Base-by-base conservation (phyloP, 1,284 basidiomycete species). In the Cryptococcus sp. region DNA sequence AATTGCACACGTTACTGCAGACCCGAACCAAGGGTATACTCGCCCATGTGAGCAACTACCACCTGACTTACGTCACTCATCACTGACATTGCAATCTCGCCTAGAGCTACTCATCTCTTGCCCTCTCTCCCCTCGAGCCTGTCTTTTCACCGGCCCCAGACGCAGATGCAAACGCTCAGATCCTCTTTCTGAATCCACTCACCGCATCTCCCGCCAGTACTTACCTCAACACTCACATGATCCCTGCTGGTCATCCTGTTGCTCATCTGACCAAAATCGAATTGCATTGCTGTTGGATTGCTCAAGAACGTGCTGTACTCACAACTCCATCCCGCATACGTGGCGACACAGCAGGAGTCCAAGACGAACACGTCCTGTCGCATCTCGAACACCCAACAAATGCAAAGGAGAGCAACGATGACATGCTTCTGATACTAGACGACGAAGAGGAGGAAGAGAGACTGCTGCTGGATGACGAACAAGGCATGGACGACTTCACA, bases 241-340 rank as follows among this genome's bases (percentile, higher is more conserved):
- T 63, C 17, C 52, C 61, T 5, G 27, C 54, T 2, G 54, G 49
- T 16, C 38, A 52, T 16, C 55, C 61, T 5, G 42, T 60, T 6
- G 54, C 54, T 1, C 54, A 54, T 22, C 52, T 63, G 5, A 57
- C 47, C 11, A 10, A 35, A 17, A 22, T 60, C 30, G 35, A 41
- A 15, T 8, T 63, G 4, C 20, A 50, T 35, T 39, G 50, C 16
- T 48, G 19, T 15, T 46, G 59, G 61, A 47, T n/a, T 35, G 30
- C 30, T 35, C 30, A 35, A 35, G 5, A 35, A 35, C 30, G 30
- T 35, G 30, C 30, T 10, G 30, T 10, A 10, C 8, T 35, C 13
- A 8, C 7, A 35, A 13, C 30, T 8, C 30, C 13, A 35, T 35
- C 30, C 30, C 7, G 8, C 30, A 2, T 35, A 35, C 30, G 8